phyloP scores from a whole-genome alignment of 2,329 filamentous ascomycete genomes.

The Ophiostoma pallidulum region DNA sequence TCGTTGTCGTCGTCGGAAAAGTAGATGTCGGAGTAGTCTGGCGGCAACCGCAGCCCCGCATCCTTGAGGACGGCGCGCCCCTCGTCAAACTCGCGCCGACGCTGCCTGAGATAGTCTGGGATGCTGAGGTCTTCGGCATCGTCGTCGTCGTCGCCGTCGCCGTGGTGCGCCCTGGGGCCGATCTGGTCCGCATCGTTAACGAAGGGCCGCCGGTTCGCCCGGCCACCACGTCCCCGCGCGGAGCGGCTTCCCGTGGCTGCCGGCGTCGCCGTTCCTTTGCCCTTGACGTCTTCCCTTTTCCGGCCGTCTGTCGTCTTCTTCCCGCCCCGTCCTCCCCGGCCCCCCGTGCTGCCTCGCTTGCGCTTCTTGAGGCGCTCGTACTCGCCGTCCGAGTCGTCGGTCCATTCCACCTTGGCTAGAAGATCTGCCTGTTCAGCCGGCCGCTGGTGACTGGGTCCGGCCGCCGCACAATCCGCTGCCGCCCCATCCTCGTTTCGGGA shows the following conservation, averaged over 20 bases:
- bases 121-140: conserved; percentile 35
- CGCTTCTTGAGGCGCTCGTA: conserved; percentile 58
- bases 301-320: conserved; percentile 25
- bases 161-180: not conserved
- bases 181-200: not conserved
- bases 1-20: conserved; percentile 56
- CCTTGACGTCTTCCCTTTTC: conserved; percentile 34
- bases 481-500: conserved; percentile 22
- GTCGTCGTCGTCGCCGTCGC: conserved; percentile 17
- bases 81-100: conserved; percentile 61
- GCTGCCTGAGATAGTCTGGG: conserved; percentile 61
- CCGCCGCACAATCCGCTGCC: too few relatives aligned
- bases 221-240: conserved; percentile 8
- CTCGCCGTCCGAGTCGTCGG: conserved; percentile 49
- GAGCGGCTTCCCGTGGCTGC: not conserved
- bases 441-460: too few relatives aligned
- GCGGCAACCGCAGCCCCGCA: conserved; percentile 65
- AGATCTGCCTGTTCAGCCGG: too few relatives aligned
- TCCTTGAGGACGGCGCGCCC: conserved; percentile 50
- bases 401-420: conserved; percentile 31
- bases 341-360: conserved; percentile 41
- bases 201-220: conserved; percentile 11
- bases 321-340: not conserved
- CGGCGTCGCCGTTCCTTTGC: conserved; percentile 26
- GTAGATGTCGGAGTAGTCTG: conserved; percentile 63